Conservation (phyloP, 495 filamentous ascomycete genomes). For the Penicillium cataractarum region DNA sequence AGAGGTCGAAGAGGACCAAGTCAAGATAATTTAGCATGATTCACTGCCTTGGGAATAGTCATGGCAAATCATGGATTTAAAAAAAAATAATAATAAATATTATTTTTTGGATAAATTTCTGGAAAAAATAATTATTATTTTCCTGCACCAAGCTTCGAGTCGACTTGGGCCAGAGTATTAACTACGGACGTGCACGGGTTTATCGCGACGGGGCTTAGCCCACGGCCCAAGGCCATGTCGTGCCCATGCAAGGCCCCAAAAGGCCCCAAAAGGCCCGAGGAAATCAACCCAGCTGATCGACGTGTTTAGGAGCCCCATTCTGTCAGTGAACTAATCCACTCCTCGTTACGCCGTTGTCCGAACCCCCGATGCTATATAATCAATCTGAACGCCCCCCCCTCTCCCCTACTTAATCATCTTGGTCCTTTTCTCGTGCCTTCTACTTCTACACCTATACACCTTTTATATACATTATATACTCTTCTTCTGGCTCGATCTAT, state of each 20-base stretch:
- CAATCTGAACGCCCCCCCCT: slow-evolving; percentile 19
- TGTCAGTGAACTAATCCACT: not conserved
- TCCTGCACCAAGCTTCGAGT: slow-evolving; percentile 14
- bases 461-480: not conserved
- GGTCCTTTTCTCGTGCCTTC: slow-evolving; percentile 9
- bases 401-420: not conserved
- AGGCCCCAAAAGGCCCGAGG: slow-evolving; percentile 22
- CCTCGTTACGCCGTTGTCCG: slow-evolving; percentile 14
- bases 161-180: slow-evolving; percentile 14
- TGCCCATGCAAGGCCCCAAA: slow-evolving; percentile 10
- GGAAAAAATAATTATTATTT: not conserved
- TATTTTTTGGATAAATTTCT: not conserved
- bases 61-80: not conserved
- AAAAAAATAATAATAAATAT: not conserved
- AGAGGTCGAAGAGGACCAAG: not conserved
- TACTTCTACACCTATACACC: not conserved
- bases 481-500: not conserved
- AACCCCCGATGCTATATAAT: slow-evolving; percentile 35
- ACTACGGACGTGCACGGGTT: slow-evolving; percentile 34
- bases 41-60: not conserved
- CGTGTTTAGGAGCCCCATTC: slow-evolving; percentile 31
- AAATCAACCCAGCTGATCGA: slow-evolving; percentile 33
- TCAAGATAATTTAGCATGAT: slow-evolving; percentile 1
- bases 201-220: slow-evolving; percentile 44
- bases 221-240: slow-evolving; percentile 9